Conservation (phyloP, 179 eudicot species). For the Heliamphora pulchella region DNA sequence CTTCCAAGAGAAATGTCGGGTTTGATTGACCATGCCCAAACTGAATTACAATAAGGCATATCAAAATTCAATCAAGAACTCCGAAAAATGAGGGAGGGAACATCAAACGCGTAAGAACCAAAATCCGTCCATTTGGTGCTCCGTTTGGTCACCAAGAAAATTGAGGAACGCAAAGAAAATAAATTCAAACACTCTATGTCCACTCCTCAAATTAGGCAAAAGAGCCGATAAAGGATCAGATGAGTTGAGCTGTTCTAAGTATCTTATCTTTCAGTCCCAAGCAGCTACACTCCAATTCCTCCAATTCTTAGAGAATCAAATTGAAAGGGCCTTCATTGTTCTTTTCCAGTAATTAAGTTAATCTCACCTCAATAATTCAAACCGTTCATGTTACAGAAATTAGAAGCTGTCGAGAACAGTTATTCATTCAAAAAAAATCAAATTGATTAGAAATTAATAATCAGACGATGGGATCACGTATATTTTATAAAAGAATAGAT, state of each 20-base stretch:
- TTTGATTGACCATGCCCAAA: slow-evolving; percentile 98
- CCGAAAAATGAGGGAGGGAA: not conserved
- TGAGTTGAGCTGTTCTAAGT: not conserved
- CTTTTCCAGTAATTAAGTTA: too few species aligned
- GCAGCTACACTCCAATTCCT: not conserved
- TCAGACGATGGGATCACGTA: too few species aligned
- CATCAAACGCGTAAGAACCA: not conserved
- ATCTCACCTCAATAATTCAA: too few species aligned
- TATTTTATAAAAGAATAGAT: too few species aligned
- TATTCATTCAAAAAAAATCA: too few species aligned
- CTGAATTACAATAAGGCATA: slow-evolving; percentile 27
- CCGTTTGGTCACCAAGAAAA: not conserved
- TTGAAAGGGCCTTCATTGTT: too few species aligned
- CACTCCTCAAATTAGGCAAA: not conserved
- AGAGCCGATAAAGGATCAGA: not conserved
- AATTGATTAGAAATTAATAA: too few species aligned
- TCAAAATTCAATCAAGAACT: not conserved
- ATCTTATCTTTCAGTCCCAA: not conserved
- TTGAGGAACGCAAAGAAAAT: not conserved
- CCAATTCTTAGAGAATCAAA: too few species aligned
- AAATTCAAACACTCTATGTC: not conserved
- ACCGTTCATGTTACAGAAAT: too few species aligned
- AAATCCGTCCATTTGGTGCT: too few species aligned
- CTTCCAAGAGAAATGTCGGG: slow-evolving; percentile 80
- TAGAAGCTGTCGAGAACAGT: too few species aligned